A percentile compares a stretch with the other conserved stretches of the same genome.
Conservation (phyloP, 2,329 filamentous ascomycete genomes). For the Coniochaeta sp. region DNA sequence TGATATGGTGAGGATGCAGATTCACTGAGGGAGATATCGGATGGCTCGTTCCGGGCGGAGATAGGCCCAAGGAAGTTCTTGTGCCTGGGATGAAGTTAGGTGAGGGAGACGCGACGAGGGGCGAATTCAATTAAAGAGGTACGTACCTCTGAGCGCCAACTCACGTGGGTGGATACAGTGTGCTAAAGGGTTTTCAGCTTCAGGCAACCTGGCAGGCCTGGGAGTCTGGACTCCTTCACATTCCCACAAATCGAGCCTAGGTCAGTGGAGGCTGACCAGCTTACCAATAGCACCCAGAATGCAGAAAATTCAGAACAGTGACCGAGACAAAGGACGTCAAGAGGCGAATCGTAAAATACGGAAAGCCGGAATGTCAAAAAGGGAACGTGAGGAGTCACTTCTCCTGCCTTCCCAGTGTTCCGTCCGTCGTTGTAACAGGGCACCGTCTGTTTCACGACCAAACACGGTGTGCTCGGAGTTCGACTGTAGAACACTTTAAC, state of each 20-base stretch:
- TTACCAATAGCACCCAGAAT: not conserved
- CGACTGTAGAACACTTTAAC: not conserved
- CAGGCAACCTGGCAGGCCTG: not conserved
- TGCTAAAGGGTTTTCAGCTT: not conserved
- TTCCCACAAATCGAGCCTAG: not conserved
- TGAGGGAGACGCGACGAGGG: conserved; percentile 15
- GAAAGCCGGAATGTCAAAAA: too few species aligned
- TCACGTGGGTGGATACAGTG: conserved; percentile 11
- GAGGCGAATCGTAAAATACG: too few species aligned
- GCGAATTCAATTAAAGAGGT: conserved; percentile 13
- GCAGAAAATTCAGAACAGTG: not conserved
- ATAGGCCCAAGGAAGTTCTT: not conserved
- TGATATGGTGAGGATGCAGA: not conserved
- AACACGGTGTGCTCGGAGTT: not conserved
- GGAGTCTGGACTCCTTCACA: not conserved
- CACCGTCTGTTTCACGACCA: not conserved
- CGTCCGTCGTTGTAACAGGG: not conserved
- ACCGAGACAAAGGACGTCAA: not conserved
- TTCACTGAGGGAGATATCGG: too few species aligned
- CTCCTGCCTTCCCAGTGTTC: too few species aligned
- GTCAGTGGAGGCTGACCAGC: not conserved
- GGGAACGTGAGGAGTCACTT: too few species aligned
- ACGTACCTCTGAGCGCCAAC: conserved; percentile 12
- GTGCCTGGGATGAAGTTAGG: not conserved
- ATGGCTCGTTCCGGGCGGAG: not conserved